Conservation (phyloP, 148 eudicot species). For the Camellia japonica region DNA sequence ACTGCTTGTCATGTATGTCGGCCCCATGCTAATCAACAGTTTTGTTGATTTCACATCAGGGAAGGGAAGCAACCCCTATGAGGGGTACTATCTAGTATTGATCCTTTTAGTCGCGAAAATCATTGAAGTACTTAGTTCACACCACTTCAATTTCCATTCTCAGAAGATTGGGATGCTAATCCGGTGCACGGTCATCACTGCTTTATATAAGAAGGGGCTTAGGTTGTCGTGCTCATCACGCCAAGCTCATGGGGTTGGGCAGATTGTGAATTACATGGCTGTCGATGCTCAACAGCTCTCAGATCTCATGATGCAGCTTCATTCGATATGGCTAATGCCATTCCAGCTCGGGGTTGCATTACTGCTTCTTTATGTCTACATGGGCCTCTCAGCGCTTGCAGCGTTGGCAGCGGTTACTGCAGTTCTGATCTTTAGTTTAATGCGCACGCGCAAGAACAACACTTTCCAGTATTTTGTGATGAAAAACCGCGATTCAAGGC, state of each 20-base stretch:
- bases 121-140: conserved; percentile 23
- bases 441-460: conserved; percentile 5
- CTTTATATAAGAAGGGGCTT: conserved; percentile 24
- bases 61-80: conserved; percentile 18
- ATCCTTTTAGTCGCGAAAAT: conserved; percentile 17
- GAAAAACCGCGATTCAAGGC: conserved; percentile 23
- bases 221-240: conserved; percentile 23
- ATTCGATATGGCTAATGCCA: conserved; percentile 27
- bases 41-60: conserved; percentile 24
- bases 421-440: conserved; percentile 9
- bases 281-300: conserved; percentile 27
- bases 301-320: conserved; percentile 18
- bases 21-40: conserved; percentile 19
- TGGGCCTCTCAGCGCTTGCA: conserved; percentile 21
- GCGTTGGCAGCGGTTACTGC: conserved; percentile 12
- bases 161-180: conserved; percentile 25
- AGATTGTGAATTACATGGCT: conserved; percentile 26
- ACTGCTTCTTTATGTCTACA: conserved; percentile 13
- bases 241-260: conserved; percentile 25
- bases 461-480: conserved; percentile 15
- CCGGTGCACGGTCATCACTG: conserved; percentile 16
- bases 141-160: conserved; percentile 22
- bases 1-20: conserved; percentile 15
- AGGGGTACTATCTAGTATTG: conserved; percentile 20
- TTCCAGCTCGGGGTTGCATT: conserved; percentile 17